These are phyloP conservation scores for Linum lewisii DNA, from an alignment of 345 rosid genomes.

Conservation along the genomic window DNA sequence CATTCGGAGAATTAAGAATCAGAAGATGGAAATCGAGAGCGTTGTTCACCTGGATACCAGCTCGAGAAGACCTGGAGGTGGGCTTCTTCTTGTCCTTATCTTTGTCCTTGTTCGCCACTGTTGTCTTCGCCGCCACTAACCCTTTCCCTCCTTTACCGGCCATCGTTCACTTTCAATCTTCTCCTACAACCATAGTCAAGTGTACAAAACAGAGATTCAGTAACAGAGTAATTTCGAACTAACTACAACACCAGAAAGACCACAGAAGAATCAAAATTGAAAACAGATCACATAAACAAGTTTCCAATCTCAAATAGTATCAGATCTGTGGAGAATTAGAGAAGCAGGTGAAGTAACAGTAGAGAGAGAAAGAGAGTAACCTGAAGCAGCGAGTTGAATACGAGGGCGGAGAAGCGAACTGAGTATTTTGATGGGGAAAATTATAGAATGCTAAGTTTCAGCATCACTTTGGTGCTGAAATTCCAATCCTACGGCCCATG, in stretches of 20 bases:
- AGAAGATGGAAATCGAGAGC: not conserved
- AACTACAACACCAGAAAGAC: not conserved
- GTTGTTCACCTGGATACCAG: conserved; percentile 67
- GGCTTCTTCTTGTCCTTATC: conserved; percentile 78
- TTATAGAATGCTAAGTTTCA: too few relatives aligned
- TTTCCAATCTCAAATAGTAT: too few relatives aligned
- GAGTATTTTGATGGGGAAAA: not conserved
- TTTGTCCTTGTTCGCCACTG: conserved; percentile 70
- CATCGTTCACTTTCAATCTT: conserved; percentile 22
- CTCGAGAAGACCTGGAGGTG: conserved; percentile 79
- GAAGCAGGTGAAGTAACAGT: not conserved
- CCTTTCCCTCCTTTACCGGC: conserved; percentile 96
- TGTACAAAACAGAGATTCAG: not conserved
- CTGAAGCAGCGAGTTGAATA: not conserved
- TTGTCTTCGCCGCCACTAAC: conserved; percentile 65
- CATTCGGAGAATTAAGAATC: too few relatives aligned
- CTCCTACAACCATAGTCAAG: too few relatives aligned
- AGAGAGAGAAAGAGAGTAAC: not conserved
- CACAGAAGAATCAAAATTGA: not conserved
- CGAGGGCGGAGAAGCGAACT: not conserved
- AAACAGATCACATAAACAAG: too few relatives aligned
- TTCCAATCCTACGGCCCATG: too few relatives aligned
- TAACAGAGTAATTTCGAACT: too few relatives aligned
- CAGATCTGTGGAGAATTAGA: not conserved
- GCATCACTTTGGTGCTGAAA: too few relatives aligned